Base-by-base conservation (phyloP, 1,139 yeast genomes). In the Arxiozyma slooffiae region DNA sequence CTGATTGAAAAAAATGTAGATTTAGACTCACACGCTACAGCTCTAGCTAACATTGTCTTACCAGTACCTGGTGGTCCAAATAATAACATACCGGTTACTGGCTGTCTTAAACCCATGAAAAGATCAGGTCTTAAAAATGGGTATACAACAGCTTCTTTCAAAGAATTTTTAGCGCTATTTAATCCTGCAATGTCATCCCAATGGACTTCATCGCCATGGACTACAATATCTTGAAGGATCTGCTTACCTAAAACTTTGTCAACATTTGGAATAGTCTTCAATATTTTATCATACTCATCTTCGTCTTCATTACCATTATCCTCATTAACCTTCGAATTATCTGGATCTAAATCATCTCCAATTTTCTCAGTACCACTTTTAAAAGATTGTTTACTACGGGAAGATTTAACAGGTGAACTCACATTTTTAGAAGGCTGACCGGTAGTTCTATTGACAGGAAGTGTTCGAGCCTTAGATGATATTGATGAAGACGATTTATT, bases 61-160 rank as follows among this genome's bases (percentile, higher is more conserved):
- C 98, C 98, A 0, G 98, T 92, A 20, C 98, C 98, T 0, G 98
- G 98, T 0, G 98, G 98, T 0, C 98, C 98, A 72, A 92, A 92
- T 37, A 92, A 71, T 26, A 92, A 72, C 96, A 92, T 90, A 8
- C 98, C 98, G 57, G 96, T 73, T 0, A 96, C 95, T 0, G 98
- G 98, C 67, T 92, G 97, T 58, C 98, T 75, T 52, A 92, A 72
- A 0, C 98, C 98, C 48, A 82, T 78, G 63, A 92, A 92, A 54
- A 92, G 72, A 67, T 92, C 98, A 0, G 98, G 98, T 47, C 97
- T 76, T 57, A 92, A 71, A 65, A 92, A 90, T 36, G 98, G 98
- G 67, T 92, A 90, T 18, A 92, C 97, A 6, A 92, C 98, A 0
- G 98, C 92, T 64, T 92, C 98, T 64, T 92, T 92, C 51, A 92